Conservation (phyloP, 2,329 filamentous ascomycete genomes). For the Paradendryphiella salina region DNA sequence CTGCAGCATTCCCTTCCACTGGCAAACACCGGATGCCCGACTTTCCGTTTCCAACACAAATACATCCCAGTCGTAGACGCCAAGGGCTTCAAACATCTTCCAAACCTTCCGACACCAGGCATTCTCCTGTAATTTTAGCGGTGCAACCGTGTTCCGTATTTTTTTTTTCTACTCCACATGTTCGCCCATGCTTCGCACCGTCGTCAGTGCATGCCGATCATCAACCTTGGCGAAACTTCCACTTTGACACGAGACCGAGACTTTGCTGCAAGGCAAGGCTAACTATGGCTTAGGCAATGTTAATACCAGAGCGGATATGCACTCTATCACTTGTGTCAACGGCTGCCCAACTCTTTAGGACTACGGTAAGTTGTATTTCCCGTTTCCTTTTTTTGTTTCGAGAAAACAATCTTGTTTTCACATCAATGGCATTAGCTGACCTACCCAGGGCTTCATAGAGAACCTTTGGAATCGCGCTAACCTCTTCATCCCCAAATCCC, state of each 20-base stretch:
- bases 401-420: background rate
- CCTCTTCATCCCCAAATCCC: conserved; percentile 68
- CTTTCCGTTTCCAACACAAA: conserved; percentile 29
- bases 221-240: background rate
- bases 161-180: conserved; percentile 23
- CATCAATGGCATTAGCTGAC: conserved; percentile 45
- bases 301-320: conserved; percentile 55
- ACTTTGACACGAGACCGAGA: background rate
- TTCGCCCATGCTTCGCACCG: conserved; percentile 1
- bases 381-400: background rate
- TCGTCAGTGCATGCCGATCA: background rate
- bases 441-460: conserved; percentile 54
- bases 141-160: conserved; percentile 15
- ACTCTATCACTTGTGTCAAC: conserved; percentile 57
- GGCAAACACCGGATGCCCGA: conserved; percentile 26
- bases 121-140: conserved; percentile 31
- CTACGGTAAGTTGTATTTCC: conserved; percentile 36
- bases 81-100: conserved; percentile 22
- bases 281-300: conserved; percentile 37
- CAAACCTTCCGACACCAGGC: conserved; percentile 21
- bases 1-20: too few species aligned
- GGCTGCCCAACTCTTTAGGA: conserved; percentile 53
- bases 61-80: conserved; percentile 10
- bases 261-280: background rate
- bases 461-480: conserved; percentile 64